These are phyloP conservation scores for Pyrrhoderma noxium DNA, from an alignment of 1,284 basidiomycete genomes.

Conservation along the genomic window DNA sequence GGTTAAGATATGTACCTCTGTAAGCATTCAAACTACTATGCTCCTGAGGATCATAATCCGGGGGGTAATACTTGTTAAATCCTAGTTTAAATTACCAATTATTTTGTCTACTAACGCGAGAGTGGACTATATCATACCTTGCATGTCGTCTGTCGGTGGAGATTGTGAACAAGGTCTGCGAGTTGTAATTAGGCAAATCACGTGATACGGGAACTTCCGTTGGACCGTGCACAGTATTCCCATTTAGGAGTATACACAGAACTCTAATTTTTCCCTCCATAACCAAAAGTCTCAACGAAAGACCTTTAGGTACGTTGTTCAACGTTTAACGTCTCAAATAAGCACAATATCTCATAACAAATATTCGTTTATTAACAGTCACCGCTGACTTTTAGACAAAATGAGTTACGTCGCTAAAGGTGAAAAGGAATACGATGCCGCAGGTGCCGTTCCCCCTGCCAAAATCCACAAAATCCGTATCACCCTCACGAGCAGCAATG, in stretches of 20 bases:
- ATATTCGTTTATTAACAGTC: slow-evolving; percentile 25
- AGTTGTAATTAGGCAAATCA: not conserved
- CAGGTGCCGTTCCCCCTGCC: slow-evolving; percentile 78
- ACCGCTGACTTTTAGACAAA: slow-evolving; percentile 51
- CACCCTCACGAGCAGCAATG: slow-evolving; percentile 96
- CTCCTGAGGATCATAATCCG: slow-evolving; percentile 81
- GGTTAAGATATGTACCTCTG: slow-evolving; percentile 41
- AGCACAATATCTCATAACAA: not conserved
- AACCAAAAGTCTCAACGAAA: slow-evolving; percentile 4
- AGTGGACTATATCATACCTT: not conserved
- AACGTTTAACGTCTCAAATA: not conserved
- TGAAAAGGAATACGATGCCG: slow-evolving; percentile 95
- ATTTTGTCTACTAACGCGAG: too few relatives aligned
- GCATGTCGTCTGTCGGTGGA: not conserved
- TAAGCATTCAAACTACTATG: slow-evolving; percentile 79
- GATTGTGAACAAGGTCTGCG: too few relatives aligned
- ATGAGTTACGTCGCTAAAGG: too few relatives aligned
- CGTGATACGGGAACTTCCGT: not conserved
- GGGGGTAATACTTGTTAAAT: slow-evolving; percentile 91
- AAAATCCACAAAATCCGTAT: slow-evolving; percentile 99
- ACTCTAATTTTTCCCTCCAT: slow-evolving; percentile 25
- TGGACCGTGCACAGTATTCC: slow-evolving; percentile 9
- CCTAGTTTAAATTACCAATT: slow-evolving; percentile 31
- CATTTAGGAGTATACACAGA: slow-evolving; percentile 19
- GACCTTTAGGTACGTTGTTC: slow-evolving; percentile 33